A percentile compares a stretch with the other conserved stretches of the same genome.
phyloP scores from a whole-genome alignment of 2,329 filamentous ascomycete genomes.

The Trichophyton equinum region DNA sequence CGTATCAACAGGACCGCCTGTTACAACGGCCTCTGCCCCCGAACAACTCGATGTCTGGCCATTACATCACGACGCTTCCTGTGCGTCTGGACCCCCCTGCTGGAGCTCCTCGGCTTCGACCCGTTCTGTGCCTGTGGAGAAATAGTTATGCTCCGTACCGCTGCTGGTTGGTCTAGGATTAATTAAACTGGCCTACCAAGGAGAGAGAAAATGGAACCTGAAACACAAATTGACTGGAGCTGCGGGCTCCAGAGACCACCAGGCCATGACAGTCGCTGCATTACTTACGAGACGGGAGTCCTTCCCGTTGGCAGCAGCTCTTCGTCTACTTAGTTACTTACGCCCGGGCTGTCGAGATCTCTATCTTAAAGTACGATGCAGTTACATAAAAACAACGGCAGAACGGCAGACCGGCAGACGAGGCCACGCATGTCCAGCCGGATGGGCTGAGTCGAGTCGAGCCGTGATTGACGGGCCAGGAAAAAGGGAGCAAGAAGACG shows the following conservation, averaged over 20 bases:
- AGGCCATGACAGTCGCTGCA: background rate
- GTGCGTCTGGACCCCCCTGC: background rate
- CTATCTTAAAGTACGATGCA: background rate
- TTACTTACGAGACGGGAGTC: background rate
- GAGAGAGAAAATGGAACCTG: background rate
- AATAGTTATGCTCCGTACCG: constrained; percentile 3
- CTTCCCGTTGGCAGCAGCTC: background rate
- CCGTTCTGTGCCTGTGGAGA: background rate
- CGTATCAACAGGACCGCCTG: too few relatives aligned
- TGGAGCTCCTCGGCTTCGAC: background rate
- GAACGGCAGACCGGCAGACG: background rate
- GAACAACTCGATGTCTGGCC: background rate
- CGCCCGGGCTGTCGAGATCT: background rate
- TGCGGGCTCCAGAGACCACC: background rate
- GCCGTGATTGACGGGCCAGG: background rate
- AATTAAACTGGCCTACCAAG: background rate
- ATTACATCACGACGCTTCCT: background rate
- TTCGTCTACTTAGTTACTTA: background rate
- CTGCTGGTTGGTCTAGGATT: background rate
- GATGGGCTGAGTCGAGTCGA: background rate
- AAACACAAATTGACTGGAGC: background rate
- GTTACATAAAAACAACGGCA: too few relatives aligned
- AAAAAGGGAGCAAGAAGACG: background rate
- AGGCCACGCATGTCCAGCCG: background rate
- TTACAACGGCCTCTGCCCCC: too few relatives aligned